Percentiles rank a stretch among this genome's conserved stretches.
Conservation (phyloP, 352 stramenopile genomes). For the Thalassiosira pacifica region DNA sequence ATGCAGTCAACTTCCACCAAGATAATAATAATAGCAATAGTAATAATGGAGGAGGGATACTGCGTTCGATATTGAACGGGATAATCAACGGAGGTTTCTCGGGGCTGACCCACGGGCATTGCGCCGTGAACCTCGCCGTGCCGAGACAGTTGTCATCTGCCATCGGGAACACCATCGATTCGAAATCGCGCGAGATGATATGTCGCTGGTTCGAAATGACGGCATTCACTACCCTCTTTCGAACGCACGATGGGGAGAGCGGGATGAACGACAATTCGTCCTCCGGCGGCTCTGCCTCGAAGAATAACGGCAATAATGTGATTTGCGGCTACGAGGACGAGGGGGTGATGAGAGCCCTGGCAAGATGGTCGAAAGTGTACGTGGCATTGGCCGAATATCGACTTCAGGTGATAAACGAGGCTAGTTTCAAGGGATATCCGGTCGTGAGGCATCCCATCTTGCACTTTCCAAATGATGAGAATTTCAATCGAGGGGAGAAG, state of each 20-base stretch:
- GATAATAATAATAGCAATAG: too few relatives aligned
- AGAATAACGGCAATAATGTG: not conserved
- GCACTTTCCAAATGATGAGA: conserved; percentile 57
- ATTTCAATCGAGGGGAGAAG: conserved; percentile 10
- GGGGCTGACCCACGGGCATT: conserved; percentile 59
- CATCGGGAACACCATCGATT: conserved; percentile 40
- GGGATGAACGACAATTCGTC: not conserved
- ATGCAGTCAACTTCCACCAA: conserved; percentile 38
- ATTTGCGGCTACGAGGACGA: conserved; percentile 45
- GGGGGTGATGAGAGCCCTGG: conserved; percentile 42
- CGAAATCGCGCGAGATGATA: conserved; percentile 59
- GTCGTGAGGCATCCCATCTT: conserved; percentile 65
- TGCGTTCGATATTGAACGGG: conserved; percentile 54
- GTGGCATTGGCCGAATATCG: conserved; percentile 63
- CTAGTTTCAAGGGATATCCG: conserved; percentile 57
- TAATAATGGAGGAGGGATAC: conserved; percentile 22
- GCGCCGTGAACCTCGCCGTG: conserved; percentile 53
- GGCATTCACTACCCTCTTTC: conserved; percentile 63
- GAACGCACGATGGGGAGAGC: conserved; percentile 54
- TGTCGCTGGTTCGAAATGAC: conserved; percentile 70
- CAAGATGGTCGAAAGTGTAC: conserved; percentile 59
- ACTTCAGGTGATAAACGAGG: conserved; percentile 49
- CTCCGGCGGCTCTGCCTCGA: not conserved
- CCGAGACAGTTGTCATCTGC: conserved; percentile 19
- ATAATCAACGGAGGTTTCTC: conserved; percentile 66